These are phyloP conservation scores for Neurospora crassa DNA, from an alignment of 2,329 filamentous ascomycete genomes.

Conservation along the genomic window DNA sequence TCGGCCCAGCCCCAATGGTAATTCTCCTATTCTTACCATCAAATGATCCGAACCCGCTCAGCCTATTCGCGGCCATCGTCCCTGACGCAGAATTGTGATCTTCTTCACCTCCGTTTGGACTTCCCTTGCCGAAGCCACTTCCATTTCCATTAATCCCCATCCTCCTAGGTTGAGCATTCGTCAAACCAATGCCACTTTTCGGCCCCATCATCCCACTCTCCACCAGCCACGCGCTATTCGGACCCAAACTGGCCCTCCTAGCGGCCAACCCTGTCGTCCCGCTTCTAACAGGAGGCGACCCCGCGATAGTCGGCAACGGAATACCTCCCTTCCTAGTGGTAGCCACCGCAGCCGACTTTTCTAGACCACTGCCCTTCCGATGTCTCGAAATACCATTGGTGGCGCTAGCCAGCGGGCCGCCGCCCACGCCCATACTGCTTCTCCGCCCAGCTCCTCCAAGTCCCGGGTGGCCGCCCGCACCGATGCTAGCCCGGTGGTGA, in stretches of 20 bases:
- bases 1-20: conserved; percentile 31
- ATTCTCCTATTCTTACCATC: conserved; percentile 28
- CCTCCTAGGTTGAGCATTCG: conserved; percentile 36
- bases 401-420: conserved; percentile 33
- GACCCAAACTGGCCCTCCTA: conserved; percentile 1
- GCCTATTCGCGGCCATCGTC: conserved; percentile 5
- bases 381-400: conserved; percentile 48
- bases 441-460: background rate
- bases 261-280: conserved; percentile 1
- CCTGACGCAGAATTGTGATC: conserved; percentile 1
- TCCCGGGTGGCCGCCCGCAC: background rate
- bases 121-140: conserved; percentile 18
- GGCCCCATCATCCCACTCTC: conserved; percentile 28
- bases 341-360: conserved; percentile 29
- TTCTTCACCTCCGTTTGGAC: conserved; percentile 12
- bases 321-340: background rate
- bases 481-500: conserved; percentile 21
- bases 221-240: conserved; percentile 1
- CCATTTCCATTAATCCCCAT: conserved; percentile 44
- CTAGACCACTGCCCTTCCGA: conserved; percentile 33
- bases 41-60: conserved; percentile 9
- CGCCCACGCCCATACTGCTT: conserved; percentile 9
- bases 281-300: conserved; percentile 32
- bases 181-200: background rate
- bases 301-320: conserved; percentile 41